Percentiles rank a stretch among this genome's conserved stretches.
These are phyloP conservation scores for Hypomontagnella submonticulosa DNA, from an alignment of 495 filamentous ascomycete species.

Conservation along the genomic window DNA sequence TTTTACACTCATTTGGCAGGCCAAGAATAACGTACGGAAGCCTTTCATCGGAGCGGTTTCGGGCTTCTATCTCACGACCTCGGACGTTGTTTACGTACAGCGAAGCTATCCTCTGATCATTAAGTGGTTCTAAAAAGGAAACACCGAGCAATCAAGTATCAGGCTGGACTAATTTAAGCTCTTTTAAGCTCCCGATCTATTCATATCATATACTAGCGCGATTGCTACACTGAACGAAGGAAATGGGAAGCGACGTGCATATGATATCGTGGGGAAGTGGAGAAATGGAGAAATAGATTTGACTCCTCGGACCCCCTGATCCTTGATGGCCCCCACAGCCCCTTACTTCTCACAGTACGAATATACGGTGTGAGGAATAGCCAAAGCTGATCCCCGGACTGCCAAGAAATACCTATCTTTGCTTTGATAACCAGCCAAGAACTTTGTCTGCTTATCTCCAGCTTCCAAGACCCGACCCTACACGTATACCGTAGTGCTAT, in stretches of 20 bases:
- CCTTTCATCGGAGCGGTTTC: constrained; percentile 30
- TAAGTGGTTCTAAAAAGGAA: neutral
- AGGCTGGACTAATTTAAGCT: neutral
- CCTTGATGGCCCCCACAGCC: too few species aligned
- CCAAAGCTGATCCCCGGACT: too few species aligned
- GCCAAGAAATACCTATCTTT: too few species aligned
- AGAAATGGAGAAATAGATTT: constrained; percentile 3
- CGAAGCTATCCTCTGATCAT: neutral
- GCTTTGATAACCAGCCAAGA: too few species aligned
- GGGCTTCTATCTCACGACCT: constrained; percentile 22
- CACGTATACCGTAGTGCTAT: neutral
- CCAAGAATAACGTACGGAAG: neutral
- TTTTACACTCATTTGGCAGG: constrained; percentile 18
- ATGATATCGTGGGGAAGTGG: constrained; percentile 32
- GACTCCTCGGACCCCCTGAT: too few species aligned
- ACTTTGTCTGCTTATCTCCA: too few species aligned
- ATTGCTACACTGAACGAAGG: constrained; percentile 17
- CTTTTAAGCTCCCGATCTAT: neutral
- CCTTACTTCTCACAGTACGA: constrained; percentile 18
- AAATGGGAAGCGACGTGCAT: constrained; percentile 38
- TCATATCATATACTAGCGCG: neutral
- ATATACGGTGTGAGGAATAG: neutral
- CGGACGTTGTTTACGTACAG: constrained; percentile 13
- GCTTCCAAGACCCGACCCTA: neutral
- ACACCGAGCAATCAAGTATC: neutral